phyloP scores from a whole-genome alignment of 2,329 filamentous ascomycete genomes.

The Bertia moriformis region DNA sequence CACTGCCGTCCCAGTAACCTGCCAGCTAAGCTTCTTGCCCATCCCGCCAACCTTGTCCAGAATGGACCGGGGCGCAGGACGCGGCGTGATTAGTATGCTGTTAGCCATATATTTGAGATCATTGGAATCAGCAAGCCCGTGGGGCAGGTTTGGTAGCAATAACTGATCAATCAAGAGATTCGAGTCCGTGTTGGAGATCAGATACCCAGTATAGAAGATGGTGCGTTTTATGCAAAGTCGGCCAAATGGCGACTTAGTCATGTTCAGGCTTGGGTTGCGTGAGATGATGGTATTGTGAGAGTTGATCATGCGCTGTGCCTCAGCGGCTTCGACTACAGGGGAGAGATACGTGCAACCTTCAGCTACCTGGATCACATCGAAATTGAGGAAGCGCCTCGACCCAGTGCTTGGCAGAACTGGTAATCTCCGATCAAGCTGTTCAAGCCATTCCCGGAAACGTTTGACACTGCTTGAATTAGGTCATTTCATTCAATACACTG shows the following conservation, averaged over 20 bases:
- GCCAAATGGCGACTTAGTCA: neutral
- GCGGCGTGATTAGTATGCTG: constrained; percentile 54
- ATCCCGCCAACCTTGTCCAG: constrained; percentile 53
- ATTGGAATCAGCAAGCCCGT: constrained; percentile 37
- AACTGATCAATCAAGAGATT: constrained; percentile 41
- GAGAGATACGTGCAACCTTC: constrained; percentile 46
- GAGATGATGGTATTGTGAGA: constrained; percentile 41
- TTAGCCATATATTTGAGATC: constrained; percentile 47
- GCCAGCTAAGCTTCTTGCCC: constrained; percentile 50
- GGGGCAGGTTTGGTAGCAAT: constrained; percentile 23
- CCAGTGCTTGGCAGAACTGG: constrained; percentile 26
- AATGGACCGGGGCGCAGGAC: constrained; percentile 41
- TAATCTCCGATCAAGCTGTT: constrained; percentile 36
- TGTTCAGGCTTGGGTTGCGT: constrained; percentile 17
- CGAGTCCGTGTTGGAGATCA: constrained; percentile 44
- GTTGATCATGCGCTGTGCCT: constrained; percentile 57
- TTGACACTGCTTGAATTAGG: too few relatives aligned
- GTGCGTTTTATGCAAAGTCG: constrained; percentile 48
- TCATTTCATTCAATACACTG: too few relatives aligned
- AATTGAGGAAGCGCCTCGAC: constrained; percentile 36
- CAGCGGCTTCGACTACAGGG: constrained; percentile 46
- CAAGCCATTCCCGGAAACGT: constrained; percentile 53
- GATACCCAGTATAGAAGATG: constrained; percentile 57
- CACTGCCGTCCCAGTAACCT: constrained; percentile 46
- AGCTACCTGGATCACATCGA: constrained; percentile 55